Evolutionary conservation across 2,329 filamentous ascomycete genomes (phyloP).

Genomic region (Fusarium sp.): DNA sequence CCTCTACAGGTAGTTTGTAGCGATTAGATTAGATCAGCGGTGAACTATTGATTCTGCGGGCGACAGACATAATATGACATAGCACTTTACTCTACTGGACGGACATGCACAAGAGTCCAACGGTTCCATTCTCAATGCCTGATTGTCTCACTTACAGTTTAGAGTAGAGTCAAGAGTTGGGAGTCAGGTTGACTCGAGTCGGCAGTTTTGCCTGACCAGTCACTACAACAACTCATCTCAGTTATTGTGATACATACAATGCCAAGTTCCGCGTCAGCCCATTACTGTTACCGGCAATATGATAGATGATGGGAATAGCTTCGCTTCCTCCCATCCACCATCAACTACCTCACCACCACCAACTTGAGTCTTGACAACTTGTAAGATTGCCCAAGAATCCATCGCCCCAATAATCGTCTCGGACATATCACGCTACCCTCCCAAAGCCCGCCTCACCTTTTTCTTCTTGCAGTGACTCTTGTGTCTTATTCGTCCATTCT

Average conservation of each 20-base stretch:
- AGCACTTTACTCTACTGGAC: background rate
- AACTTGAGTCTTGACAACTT: background rate
- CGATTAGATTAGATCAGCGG: constrained; percentile 17
- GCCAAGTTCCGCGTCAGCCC: constrained; percentile 1
- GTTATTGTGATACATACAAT: background rate
- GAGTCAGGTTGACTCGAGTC: background rate
- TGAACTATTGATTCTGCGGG: constrained; percentile 24
- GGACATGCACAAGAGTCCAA: background rate
- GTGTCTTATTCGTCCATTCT: background rate
- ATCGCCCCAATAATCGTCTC: constrained; percentile 43
- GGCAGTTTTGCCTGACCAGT: constrained; percentile 13
- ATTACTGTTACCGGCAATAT: background rate
- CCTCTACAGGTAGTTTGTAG: background rate
- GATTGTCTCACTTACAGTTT: constrained; percentile 9
- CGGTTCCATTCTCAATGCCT: constrained; percentile 14
- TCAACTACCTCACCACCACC: background rate
- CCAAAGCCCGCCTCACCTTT: constrained; percentile 39
- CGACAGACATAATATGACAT: background rate
- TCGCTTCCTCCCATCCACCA: background rate
- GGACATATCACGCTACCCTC: constrained; percentile 34
- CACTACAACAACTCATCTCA: background rate
- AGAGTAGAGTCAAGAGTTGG: background rate
- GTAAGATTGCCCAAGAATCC: constrained; percentile 20
- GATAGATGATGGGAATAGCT: background rate
- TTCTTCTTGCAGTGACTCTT: background rate